Base-by-base conservation (phyloP, 768 basidiomycete species). In the Lactarius vividus region DNA sequence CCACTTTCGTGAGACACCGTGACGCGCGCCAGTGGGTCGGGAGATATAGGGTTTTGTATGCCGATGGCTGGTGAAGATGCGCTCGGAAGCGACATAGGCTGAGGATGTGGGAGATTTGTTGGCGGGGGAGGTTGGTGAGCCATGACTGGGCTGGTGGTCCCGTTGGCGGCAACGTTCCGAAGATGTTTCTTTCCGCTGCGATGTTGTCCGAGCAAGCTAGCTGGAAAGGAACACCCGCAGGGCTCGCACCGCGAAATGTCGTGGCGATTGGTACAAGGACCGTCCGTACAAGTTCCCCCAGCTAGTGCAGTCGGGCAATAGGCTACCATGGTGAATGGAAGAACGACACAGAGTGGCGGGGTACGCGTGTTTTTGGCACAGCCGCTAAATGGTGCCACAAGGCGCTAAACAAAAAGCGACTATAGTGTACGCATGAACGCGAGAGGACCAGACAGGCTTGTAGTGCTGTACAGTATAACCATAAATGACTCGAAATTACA, bases 191-290 rank as follows among this genome's bases (percentile, higher is more conserved):
- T 63, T 35, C 61, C 52, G 16, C 11, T 59, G 13, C 37, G 10
- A 37, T 67, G 66, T 59, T 59, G 57, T 7, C 8, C 8, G 40
- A 59, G 15, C 42, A 55, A 31, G 5, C 35, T 10, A 13, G 52
- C 29, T 23, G 66, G 57, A 29, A 63, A 63, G 2, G 62, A 44
- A 20, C 66, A 62, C 7, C 63, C 28, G 64, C 75, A 75, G 1
- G 57, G 40, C n/a, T 69, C 55, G 62, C 75, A 75, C 29, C 74
- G 63, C 8, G 52, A 40, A 18, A 67, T 66, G 31, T 73, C 68
- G 53, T 75, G 75, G 4, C 55, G 37, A 6, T 64, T 52, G 4
- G 20, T 18, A 55, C 75, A 75, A 35, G 39, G 33, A 2, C 20
- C 53, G 31, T 61, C 58, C 1, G 11, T 20, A 62, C 73, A 74